These are phyloP conservation scores for Dothistroma pini DNA, from an alignment of 2,329 filamentous ascomycete genomes.

Conservation along the genomic window DNA sequence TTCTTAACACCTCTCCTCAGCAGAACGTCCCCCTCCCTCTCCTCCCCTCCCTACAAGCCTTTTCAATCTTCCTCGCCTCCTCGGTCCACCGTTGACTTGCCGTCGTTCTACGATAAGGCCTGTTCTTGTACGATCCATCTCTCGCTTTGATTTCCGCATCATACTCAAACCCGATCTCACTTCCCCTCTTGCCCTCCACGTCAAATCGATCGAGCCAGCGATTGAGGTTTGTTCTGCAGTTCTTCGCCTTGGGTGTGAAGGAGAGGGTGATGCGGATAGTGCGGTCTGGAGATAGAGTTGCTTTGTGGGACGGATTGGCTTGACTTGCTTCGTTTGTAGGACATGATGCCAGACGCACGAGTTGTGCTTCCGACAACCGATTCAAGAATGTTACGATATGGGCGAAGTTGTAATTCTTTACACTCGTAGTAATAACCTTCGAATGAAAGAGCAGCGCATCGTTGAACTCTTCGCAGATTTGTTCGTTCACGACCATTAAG, in stretches of 20 bases:
- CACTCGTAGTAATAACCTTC: constrained; percentile 6
- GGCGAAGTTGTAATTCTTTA: constrained; percentile 10
- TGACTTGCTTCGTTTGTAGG: too few species aligned
- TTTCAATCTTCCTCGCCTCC: background rate
- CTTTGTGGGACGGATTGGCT: background rate
- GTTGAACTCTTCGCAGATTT: constrained; percentile 11
- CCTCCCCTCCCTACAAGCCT: background rate
- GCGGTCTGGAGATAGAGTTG: background rate
- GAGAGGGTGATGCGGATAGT: constrained; percentile 9
- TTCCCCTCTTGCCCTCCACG: constrained; percentile 6
- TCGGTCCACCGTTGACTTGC: background rate
- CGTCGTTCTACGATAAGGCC: constrained; percentile 1
- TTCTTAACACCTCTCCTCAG: background rate
- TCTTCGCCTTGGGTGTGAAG: constrained; percentile 6
- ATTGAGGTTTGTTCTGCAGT: constrained; percentile 4
- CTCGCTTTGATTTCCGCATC: background rate
- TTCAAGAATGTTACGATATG: constrained; percentile 14
- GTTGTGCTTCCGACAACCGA: constrained; percentile 9
- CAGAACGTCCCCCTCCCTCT: background rate
- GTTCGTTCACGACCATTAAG: constrained; percentile 7
- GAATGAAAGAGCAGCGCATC: constrained; percentile 9
- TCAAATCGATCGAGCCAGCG: constrained; percentile 15
- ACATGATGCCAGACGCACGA: background rate
- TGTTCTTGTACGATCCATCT: constrained; percentile 8
- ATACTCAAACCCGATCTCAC: constrained; percentile 11